A percentile compares a stretch with the other conserved stretches of the same genome.
phyloP scores from a whole-genome alignment of 768 basidiomycete species.

The Suillus plorans region DNA sequence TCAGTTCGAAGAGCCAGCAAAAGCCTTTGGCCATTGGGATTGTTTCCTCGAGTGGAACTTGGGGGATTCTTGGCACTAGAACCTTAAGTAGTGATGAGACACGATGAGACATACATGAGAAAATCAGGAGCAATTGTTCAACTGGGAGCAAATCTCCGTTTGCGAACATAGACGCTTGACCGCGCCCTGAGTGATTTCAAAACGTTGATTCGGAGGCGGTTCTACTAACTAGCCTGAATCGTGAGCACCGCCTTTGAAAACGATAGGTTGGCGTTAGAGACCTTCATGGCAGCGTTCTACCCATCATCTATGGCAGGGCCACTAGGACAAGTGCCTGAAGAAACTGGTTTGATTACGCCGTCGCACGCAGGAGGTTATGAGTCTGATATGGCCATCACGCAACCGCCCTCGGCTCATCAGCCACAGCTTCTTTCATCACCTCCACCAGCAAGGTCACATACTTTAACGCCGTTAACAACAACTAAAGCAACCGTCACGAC shows the following conservation, averaged over 20 bases:
- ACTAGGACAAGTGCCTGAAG: conserved; percentile 52
- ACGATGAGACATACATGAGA: neutral
- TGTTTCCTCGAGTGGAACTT: neutral
- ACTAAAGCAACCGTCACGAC: conserved; percentile 15
- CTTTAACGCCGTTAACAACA: conserved; percentile 4
- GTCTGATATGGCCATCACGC: conserved; percentile 55
- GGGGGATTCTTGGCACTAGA: neutral
- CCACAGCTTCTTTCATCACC: conserved; percentile 24
- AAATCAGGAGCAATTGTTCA: neutral
- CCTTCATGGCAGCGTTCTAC: conserved; percentile 37
- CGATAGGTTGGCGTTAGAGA: conserved; percentile 15
- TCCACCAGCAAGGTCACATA: conserved; percentile 13
- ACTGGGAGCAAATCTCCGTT: conserved; percentile 3
- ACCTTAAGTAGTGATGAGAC: neutral
- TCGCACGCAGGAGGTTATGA: conserved; percentile 63
- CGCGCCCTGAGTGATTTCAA: conserved; percentile 11
- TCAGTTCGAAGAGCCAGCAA: neutral
- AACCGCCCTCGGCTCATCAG: conserved; percentile 22
- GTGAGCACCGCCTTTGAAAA: conserved; percentile 21
- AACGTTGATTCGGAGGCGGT: conserved; percentile 13
- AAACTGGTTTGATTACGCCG: conserved; percentile 43
- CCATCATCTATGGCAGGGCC: conserved; percentile 46
- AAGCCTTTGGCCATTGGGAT: neutral
- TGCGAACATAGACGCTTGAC: neutral
- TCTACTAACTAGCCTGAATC: conserved; percentile 16